Base-by-base conservation (phyloP, 192 early-diverging fungal genomes). In the Backusella luteola region DNA sequence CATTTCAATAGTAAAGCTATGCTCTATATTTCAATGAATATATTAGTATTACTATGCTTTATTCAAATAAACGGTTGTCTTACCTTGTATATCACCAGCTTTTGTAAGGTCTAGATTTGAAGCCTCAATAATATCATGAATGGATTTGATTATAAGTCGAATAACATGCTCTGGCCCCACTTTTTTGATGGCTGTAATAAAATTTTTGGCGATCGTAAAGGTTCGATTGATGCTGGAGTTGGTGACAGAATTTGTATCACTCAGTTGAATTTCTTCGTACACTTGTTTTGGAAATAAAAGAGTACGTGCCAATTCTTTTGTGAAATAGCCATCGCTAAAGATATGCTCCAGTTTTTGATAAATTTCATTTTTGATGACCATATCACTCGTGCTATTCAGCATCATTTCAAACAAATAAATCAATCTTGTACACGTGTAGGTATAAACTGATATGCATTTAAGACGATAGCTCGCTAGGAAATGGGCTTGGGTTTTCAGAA, bases 261-360 rank as follows among this genome's bases (percentile, higher is more conserved):
- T 39, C 19, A 38, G n/a, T 2, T 71, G 69, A 23, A 71, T 71
- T 26, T 15, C 26, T 44, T 71, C 69, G n/a, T 26, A 42, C 11
- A 71, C n/a, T 35, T 69, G 34, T n/a, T 69, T 69, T 34, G 67
- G 67, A 23, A 69, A 69, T n/a, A 69, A 36, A 35, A 69, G 7
- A 15, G 35, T 69, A 8, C 35, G 34, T 1, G 67, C 67, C n/a
- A 69, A 8, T 21, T 34, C n/a, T n/a, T 69, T 69, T 6, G 34
- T 35, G 19, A 69, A 69, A n/a, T 69, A 36, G 17, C 17, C 35
- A 38, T 69, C 67, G 38, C 35, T 36, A 35, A 69, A 36, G n/a
- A 69, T 36, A 69, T 69, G 19, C 9, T 36, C 34, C 34, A 69
- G 35, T 35, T 36, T 21, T 36, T 36, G 34, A 21, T 69, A 36